Percentiles rank a stretch among this genome's conserved stretches.
Conservation (phyloP, 305 asterid genomes). For the Solanum hybrid region DNA sequence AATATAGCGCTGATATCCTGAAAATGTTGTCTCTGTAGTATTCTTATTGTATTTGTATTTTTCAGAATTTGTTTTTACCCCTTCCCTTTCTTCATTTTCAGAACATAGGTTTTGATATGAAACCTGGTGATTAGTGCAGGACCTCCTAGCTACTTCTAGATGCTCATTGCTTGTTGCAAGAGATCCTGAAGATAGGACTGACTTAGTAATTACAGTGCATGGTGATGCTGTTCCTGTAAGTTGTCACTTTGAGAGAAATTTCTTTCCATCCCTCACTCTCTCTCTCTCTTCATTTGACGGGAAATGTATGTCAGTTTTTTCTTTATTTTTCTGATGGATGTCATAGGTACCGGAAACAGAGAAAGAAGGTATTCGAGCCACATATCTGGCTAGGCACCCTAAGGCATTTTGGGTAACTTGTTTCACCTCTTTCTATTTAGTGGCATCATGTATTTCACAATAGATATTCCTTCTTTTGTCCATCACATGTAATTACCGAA, state of each 20-base stretch:
- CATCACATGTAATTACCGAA: background rate
- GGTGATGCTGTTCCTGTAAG: slow-evolving; percentile 88
- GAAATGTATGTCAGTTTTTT: background rate
- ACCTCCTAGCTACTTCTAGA: slow-evolving; percentile 69
- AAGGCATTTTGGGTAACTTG: slow-evolving; percentile 83
- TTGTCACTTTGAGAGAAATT: slow-evolving; percentile 5
- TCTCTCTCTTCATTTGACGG: background rate
- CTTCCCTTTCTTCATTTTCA: background rate
- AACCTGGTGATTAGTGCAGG: slow-evolving; percentile 42
- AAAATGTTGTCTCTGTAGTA: background rate
- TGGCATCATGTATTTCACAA: background rate
- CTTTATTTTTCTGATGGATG: background rate
- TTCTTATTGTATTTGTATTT: background rate
- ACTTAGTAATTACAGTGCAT: slow-evolving; percentile 60
- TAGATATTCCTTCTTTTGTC: background rate
- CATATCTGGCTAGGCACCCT: slow-evolving; percentile 79
- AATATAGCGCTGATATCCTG: background rate
- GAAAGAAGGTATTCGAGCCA: slow-evolving; percentile 51
- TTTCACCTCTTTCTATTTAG: background rate
- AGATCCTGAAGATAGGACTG: slow-evolving; percentile 91
- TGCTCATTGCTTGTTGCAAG: slow-evolving; percentile 96
- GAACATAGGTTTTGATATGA: slow-evolving; percentile 2
- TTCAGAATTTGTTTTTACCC: background rate
- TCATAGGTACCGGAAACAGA: slow-evolving; percentile 48
- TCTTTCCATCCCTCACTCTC: background rate